phyloP scores from a whole-genome alignment of 495 filamentous ascomycete species.

The Neurospora hispaniola region DNA sequence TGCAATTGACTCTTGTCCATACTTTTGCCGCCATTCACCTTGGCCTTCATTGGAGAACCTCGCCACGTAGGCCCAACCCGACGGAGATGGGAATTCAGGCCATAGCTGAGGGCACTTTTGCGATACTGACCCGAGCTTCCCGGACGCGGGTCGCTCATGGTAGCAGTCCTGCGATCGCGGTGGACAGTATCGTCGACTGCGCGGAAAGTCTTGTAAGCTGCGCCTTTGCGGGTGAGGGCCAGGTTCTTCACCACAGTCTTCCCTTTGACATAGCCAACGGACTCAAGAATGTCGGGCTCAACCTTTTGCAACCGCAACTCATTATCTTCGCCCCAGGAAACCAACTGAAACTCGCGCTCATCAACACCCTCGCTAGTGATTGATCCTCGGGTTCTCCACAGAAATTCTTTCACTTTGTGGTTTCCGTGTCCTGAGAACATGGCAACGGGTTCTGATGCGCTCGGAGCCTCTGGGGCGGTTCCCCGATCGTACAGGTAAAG shows the following conservation, averaged over 20 bases:
- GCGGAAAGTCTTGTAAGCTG: conserved; percentile 77
- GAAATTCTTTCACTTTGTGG: conserved; percentile 82
- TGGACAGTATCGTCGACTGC: conserved; percentile 43
- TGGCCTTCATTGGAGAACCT: conserved; percentile 54
- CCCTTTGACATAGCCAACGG: conserved; percentile 70
- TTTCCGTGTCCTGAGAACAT: conserved; percentile 71
- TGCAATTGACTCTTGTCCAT: conserved; percentile 48
- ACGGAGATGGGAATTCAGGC: conserved; percentile 31
- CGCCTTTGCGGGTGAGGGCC: conserved; percentile 68
- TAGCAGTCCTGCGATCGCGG: conserved; percentile 32
- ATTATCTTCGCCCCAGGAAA: conserved; percentile 86
- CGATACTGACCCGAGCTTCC: conserved; percentile 27
- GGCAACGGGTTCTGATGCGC: conserved; percentile 47
- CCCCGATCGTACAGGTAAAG: conserved; percentile 79
- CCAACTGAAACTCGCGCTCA: conserved; percentile 82
- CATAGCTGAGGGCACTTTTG: conserved; percentile 34
- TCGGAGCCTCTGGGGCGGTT: conserved; percentile 26
- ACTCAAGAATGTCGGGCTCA: conserved; percentile 49
- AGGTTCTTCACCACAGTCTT: conserved; percentile 52
- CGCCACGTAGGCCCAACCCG: conserved; percentile 31
- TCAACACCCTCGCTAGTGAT: conserved; percentile 59
- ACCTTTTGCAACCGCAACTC: conserved; percentile 71
- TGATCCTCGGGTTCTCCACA: conserved; percentile 80
- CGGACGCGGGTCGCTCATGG: conserved; percentile 41
- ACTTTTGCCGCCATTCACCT: conserved; percentile 43